Evolutionary conservation across 1,284 basidiomycete genomes (phyloP), one percentile per base, ranked within the genome.

Genomic region (Sporisorium scitamineum): DNA sequence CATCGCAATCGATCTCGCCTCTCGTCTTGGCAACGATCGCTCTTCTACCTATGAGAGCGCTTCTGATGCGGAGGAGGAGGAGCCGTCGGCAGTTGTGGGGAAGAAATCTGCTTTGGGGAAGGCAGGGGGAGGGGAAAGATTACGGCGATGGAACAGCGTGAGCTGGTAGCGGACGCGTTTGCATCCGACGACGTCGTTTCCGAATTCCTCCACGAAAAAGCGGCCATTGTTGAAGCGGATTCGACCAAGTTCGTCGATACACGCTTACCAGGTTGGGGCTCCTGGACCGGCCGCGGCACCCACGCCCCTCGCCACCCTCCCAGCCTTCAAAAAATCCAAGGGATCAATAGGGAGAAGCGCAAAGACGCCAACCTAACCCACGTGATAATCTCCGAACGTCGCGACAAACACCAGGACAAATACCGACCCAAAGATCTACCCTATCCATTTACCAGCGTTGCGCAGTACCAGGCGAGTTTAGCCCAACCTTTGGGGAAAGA

Each of bases 171-270:
- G 0, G 90, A 92, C 68, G 97, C 96, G 0, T 99, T 99, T 87
- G 96, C 96, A 0, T 94, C 94, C 1, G 96, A 99, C 85, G 93
- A 97, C 81, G 96, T 98, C 13, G 91, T 96, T 0, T 90, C 92
- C 85, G 91, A 93, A 59, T 99, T 99, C 83, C 91, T 90, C 56
- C 91, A 91, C 67, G 90, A 92, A 58, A 98, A 98, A 85, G 89
- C 89, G 41, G 89, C 89, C 44, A 91, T 93, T 84, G 90, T 93
- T 16, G 91, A 92, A 48, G 89, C 89, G 16, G 95, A 98, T 81
- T 94, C 94, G 2, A 94, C 95, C 0, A 66, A 70, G 13, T 90
- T 92, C 66, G 89, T 95, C 34, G 95, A 98, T 84, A 94, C 91
- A 0, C 37, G 50, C 0, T 89, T 98, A n/a, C 91, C 94, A 47